Evolutionary conservation across 2,329 filamentous ascomycete species (phyloP), one percentile per base, ranked within the genome.

Genomic region (Arthroderma uncinatum): DNA sequence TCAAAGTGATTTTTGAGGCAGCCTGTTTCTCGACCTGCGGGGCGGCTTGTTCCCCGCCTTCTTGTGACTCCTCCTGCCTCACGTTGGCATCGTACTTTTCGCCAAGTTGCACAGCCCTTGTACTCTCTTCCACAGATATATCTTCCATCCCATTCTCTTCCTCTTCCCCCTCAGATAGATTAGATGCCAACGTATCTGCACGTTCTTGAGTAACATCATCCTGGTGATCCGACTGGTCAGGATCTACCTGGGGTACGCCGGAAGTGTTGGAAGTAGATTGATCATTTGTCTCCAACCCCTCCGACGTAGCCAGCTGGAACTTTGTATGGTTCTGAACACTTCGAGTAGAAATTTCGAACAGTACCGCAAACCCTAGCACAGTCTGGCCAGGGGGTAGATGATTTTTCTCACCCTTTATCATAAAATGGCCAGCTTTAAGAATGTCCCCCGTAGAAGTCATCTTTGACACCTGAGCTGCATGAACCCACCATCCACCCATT

Each of bases 401-500:
- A 66, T 95, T 95, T 75, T 96, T 97, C 73, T 87, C 86, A 1
- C 91, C 92, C 37, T 82, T 81, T 52, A 96, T 79, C 71, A 85
- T 82, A 69, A 98, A 96, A 61, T 82, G 82, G 16, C 92, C 93
- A 0, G 81, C 78, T 0, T 84, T 81, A 5, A 98, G 73, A 64
- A 88, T 92, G 63, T 94, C 91, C 23, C 92, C 92, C 0, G 81
- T 83, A 0, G 84, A 79, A 0, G 86, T 85, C 34, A 83, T 88
- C 73, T 97, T 97, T 8, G 87, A 89, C 0, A 98, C 89, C 69
- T 97, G 91, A 56, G 92, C 85, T 1, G 88, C 86, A 60, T 85
- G 84, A 0, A 94, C 92, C 93, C 93, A 98, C 86, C 89, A 98
- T 7, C 92, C 91, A 16, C 87, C 86, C 87, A 97, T 95, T 14